Base-by-base conservation (phyloP, 345 rosid species). In the Aquilaria sinensis region DNA sequence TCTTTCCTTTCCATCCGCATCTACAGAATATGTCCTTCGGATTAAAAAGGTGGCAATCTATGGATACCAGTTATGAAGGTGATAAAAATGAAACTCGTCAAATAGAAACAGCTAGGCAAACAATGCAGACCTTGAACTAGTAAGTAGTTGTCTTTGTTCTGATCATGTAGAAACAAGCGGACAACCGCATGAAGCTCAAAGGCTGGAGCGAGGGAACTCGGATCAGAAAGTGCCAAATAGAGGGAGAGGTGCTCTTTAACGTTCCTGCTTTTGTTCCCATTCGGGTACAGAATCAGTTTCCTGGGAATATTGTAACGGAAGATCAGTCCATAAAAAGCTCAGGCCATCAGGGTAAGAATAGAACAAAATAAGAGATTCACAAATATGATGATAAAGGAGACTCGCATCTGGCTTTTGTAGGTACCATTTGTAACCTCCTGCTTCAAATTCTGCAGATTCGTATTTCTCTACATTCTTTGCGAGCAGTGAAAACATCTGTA, bases 391-490 rank as follows among this genome's bases (percentile, higher is more conserved):
- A 32, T 2, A 65, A 8, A 45, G 9, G 45, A 1, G 12, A 41
- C 50, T 37, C 43, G 4, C 8, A 37, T 37, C 8, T 37, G 43
- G 5, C 43, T 8, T 37, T 37, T 8, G 5, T 37, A 37, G 43
- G 51, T 72, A 84, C 93, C 96, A 89, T 77, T 78, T 81, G 77
- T 75, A 83, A 66, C 93, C 93, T 56, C 84, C 79, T 15, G 93
- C 93, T 75, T 80, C 81, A 71, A 89, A 86, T 63, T 63, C 72
- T 37, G 64, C 80, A 2, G 91, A 77, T 77, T 86, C 96, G 52
- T 84, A 86, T 60, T 77, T 84, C 34, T 78, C 83, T 45, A 75
- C 52, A 72, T 66, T 71, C 66, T 79, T 78, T 34, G 70, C 10
- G 41, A 83, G 80, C 63, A 70, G 63, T 34, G 89, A 84, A 67